phyloP scores from a whole-genome alignment of 768 basidiomycete genomes.

The Lactarius indigo region DNA sequence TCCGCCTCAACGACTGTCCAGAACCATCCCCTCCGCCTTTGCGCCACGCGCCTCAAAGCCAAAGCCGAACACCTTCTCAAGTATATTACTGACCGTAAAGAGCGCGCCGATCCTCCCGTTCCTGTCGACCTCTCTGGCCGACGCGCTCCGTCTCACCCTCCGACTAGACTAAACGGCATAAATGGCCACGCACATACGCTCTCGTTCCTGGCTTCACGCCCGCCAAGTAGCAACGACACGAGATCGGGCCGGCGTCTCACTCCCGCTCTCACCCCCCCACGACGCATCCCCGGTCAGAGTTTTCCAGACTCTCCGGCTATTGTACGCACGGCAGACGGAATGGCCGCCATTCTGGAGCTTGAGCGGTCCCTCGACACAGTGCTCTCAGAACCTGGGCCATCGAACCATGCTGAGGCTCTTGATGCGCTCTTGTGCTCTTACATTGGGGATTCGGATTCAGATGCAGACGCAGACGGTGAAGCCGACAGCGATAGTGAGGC shows the following conservation, averaged over 20 bases:
- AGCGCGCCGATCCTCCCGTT: conserved; percentile 68
- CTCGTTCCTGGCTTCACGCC: conserved; percentile 39
- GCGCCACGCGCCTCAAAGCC: conserved; percentile 72
- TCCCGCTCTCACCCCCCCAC: conserved; percentile 26
- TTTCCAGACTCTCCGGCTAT: conserved; percentile 71
- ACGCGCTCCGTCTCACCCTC: conserved; percentile 35
- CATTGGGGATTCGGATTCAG: conserved; percentile 24
- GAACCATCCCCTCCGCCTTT: conserved; percentile 85
- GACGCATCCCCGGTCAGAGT: conserved; percentile 39
- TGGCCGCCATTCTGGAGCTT: conserved; percentile 61
- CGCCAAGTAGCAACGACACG: conserved; percentile 26
- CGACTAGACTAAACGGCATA: conserved; percentile 33
- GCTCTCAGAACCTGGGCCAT: conserved; percentile 20
- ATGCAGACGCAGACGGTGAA: conserved; percentile 30
- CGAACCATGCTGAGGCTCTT: conserved; percentile 8
- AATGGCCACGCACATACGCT: conserved; percentile 44
- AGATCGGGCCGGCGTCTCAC: conserved; percentile 13
- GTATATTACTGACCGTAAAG: conserved; percentile 86
- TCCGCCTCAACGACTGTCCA: conserved; percentile 32
- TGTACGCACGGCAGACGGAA: conserved; percentile 66
- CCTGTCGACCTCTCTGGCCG: conserved; percentile 41
- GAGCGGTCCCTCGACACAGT: conserved; percentile 47
- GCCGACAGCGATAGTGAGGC: conserved; percentile 31
- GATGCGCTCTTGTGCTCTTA: conserved; percentile 13
- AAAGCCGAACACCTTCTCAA: conserved; percentile 85